Evolutionary conservation across 805 yeast species (phyloP), one percentile per base, ranked within the genome.

Genomic region (Zygotorulaspora florentina): DNA sequence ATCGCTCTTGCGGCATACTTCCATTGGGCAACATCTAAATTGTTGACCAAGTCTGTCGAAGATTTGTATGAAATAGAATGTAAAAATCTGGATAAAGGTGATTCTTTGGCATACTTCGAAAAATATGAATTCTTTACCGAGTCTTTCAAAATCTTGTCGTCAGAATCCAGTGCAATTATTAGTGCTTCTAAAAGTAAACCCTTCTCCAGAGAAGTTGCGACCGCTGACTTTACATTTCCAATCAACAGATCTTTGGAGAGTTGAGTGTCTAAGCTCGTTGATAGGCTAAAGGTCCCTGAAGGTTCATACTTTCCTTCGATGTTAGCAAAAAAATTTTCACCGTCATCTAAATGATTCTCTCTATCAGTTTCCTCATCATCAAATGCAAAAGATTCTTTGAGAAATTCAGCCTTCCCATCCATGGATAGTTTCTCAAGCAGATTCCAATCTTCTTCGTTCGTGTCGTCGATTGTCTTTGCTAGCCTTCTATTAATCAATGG

Each of bases 11-110:
- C 87, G 54, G 86, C 80, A 35, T 81, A 83, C 56, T 80, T 84
- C 99, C 99, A 93, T 53, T 86, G 81, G 3, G 73, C 57, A 33
- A 90, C 80, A 58, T 86, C 85, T 26, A 86, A 85, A 60, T 90
- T 83, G 38, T 76, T 74, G 26, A 89, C 93, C 50, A 93, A 63
- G 62, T 91, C 98, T 26, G 67, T 43, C 72, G 76, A 69, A 52
- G 79, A 70, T 29, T 71, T 70, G 26, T 77, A 71, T 1, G 87
- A 73, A 11, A 81, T 76, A 41, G 81, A 77, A 67, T 81, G 83
- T 45, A 95, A 71, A 12, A 88, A 72, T 58, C 99, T 83, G 2
- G 96, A 76, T 46, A 87, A 73, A 3, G 83, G 67, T 8, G 72
- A 66, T 11, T 61, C 52, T 3, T 66, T 56, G 16, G 79, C 80